Percentiles rank a stretch among this genome's conserved stretches.
These are phyloP conservation scores for Fusarium sp. DNA, from an alignment of 2,329 filamentous ascomycete genomes.

Conservation along the genomic window DNA sequence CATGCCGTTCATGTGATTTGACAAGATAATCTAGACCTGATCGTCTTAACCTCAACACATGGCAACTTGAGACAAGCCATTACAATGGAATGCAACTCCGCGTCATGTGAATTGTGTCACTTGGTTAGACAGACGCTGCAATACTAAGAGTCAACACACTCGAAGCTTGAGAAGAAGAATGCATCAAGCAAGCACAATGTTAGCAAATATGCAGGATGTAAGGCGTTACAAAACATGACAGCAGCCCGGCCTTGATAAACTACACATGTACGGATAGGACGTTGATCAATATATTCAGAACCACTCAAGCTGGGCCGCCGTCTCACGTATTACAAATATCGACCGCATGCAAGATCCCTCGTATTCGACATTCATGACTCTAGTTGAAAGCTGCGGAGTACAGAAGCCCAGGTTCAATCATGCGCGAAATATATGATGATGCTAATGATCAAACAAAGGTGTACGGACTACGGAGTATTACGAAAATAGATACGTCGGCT, in stretches of 20 bases:
- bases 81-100: conserved; percentile 11
- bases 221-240: background rate
- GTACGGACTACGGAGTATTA: too few relatives aligned
- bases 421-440: background rate
- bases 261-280: background rate
- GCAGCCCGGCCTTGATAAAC: background rate
- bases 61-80: background rate
- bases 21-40: background rate
- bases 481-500: conserved; percentile 2
- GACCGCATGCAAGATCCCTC: conserved; percentile 13
- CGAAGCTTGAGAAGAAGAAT: background rate
- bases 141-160: background rate
- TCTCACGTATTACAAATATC: conserved; percentile 3
- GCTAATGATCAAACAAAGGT: background rate
- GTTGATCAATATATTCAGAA: conserved; percentile 6
- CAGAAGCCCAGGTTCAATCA: background rate
- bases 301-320: background rate
- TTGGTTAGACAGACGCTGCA: background rate
- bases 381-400: background rate
- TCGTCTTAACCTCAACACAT: background rate
- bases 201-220: background rate
- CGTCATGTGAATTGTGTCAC: background rate
- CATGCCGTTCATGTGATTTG: background rate
- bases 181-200: background rate
- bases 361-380: conserved; percentile 4